Conservation (phyloP, 1,139 yeast genomes). For the Scheffersomyces titani region DNA sequence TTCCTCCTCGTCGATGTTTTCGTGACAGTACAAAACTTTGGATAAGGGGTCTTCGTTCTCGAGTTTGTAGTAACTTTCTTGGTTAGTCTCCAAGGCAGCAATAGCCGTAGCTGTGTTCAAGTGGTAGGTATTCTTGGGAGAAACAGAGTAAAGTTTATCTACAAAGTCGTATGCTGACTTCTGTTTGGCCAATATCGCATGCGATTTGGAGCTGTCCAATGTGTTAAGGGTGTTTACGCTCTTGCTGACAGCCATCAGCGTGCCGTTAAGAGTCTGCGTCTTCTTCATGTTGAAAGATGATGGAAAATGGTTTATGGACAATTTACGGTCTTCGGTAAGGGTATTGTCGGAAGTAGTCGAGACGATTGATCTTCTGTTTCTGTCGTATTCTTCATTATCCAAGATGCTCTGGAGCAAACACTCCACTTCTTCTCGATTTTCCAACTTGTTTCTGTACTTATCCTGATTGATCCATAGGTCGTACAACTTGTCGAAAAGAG, state of each 20-base stretch:
- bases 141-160: constrained; percentile 40
- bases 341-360: constrained; percentile 14
- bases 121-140: constrained; percentile 43
- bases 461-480: constrained; percentile 17
- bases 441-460: constrained; percentile 7
- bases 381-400: constrained; percentile 5
- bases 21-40: constrained; percentile 5
- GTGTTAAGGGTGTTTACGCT: background rate
- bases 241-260: background rate
- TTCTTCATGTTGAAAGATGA: constrained; percentile 8
- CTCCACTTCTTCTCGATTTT: constrained; percentile 6
- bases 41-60: constrained; percentile 12
- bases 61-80: constrained; percentile 10
- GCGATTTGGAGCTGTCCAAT: background rate
- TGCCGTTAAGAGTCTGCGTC: background rate
- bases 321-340: constrained; percentile 5
- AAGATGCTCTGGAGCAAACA: constrained; percentile 11
- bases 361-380: constrained; percentile 7
- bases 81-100: constrained; percentile 20
- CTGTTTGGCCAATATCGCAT: background rate
- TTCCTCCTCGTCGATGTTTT: constrained; percentile 15
- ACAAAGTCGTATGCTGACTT: constrained; percentile 21
- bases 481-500: constrained; percentile 13
- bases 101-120: constrained; percentile 34
- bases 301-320: constrained; percentile 10